Base-by-base conservation (phyloP, 1,284 basidiomycete species). In the Leccinum holopus region DNA sequence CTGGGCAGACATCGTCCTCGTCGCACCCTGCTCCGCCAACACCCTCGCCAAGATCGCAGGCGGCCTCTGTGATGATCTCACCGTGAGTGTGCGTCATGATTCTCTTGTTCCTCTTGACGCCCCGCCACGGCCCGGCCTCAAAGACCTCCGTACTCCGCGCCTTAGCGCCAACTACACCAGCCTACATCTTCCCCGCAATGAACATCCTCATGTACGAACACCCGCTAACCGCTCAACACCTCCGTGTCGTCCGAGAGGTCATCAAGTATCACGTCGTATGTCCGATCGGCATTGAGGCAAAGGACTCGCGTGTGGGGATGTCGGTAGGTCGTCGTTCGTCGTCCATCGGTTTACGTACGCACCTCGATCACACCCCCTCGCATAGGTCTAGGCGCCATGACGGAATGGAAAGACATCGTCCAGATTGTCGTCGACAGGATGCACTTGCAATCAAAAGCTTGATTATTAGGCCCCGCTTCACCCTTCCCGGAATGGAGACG, bases 201-300 rank as follows among this genome's bases (percentile, higher is more conserved):
- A 99, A 99, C 75, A 98, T 96, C 5, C 81, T 93, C 67, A 98
- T 99, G 97, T 98, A 92, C 73, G 84, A 92, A 66, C 95, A 99
- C 72, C 94, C 95, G n/a, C 81, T 98, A 39, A 98, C 97, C 0
- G 82, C 84, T 2, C 84, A 88, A 63, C 97, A 99, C 70, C 73
- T 98, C 21, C 81, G 83, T 10, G 71, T 89, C 37, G 82, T 95
- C 1, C 81, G 80, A 18, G 88, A 95, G 1, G 82, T 90, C 52
- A 82, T 97, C 10, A 84, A 85, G 2, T 98, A 97, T 72, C 78
- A 86, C 44, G 83, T 98, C 8, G 80, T 90, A 3, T 95, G 96
- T 0, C 97, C 96, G 0, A 89, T 96, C 47, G 21, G 21, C 21
- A 21, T 21, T 21, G 21, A 21, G 87, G 87, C 1, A 97, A 97